Conservation (phyloP, 495 filamentous ascomycete species). For the Aspergillus homomorphus region DNA sequence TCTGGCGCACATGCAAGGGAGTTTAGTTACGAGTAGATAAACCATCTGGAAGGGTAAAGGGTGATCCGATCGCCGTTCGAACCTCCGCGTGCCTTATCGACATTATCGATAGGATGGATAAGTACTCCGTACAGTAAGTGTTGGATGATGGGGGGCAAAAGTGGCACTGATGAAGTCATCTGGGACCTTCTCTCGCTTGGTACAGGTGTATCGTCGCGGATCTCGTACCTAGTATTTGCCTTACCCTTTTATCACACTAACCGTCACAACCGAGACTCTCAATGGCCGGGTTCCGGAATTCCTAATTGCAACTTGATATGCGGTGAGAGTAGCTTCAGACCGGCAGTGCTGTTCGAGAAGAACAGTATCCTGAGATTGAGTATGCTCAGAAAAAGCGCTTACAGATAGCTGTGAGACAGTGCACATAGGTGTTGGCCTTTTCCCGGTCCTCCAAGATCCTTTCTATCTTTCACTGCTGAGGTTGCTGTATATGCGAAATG, state of each 20-base stretch:
- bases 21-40: no score
- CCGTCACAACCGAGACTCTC: background rate
- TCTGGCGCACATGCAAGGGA: constrained; percentile 25
- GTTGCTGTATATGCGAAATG: background rate
- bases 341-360: no score
- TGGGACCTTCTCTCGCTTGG: background rate
- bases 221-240: background rate
- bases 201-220: background rate
- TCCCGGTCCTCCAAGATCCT: no score
- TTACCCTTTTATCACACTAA: background rate
- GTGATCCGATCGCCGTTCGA: constrained; percentile 8
- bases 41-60: constrained; percentile 3
- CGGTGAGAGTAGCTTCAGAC: background rate
- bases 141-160: background rate
- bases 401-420: no score
- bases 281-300: background rate
- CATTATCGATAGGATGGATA: constrained; percentile 13
- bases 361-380: background rate
- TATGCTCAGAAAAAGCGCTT: background rate
- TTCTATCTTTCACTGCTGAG: no score
- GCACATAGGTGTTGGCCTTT: no score
- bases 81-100: constrained; percentile 19
- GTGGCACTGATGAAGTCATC: background rate
- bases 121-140: background rate
- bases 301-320: background rate